Base-by-base conservation (phyloP, 2,329 filamentous ascomycete species). In the Furcasterigmium sp. region DNA sequence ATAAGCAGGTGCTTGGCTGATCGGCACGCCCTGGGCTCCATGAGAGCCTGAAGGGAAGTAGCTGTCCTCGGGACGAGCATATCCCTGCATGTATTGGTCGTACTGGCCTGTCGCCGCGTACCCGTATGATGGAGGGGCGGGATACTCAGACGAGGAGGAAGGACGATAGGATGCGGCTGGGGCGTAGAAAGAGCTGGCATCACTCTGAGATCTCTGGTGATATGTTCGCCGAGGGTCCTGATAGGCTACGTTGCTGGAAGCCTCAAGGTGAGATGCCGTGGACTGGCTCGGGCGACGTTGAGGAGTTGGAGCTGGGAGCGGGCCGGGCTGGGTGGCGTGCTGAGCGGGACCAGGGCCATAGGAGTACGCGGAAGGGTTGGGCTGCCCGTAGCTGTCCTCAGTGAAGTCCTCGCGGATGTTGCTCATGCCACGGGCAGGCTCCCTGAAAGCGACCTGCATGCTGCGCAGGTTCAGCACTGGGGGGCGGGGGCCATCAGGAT, bases 351-450 rank as follows among this genome's bases (percentile, higher is more conserved):
- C 39, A 25, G 39, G 17, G 19, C 39, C 39, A 17, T 35, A 41
- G 19, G 30, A n/a, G 39, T 41, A 41, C 14, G 37, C 21, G n/a
- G 37, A 39, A 1, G 10, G 21, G 30, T 34, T 18, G 14, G 29
- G 28, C 18, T 41, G 39, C 43, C 44, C 42, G 7, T 47, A 46
- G 3, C 51, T 48, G 13, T 59, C 56, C 39, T 61, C 56, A 3
- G 53, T 51, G 8, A 55, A 54, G 37, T 53, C 54, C 50, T 65
- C 63, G 26, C 58, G 61, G 42, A 62, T 64, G 32, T 60, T 54
- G 7, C 51, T 51, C 41, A 63, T 64, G 14, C 53, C 55, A 7
- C 23, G 7, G 23, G 23, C 23, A 26, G 23, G 23, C 23, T 26
- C 57, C 6, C 59, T 61, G 42, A 61, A 59, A 5, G 61, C 46